Evolutionary conservation across 1,139 yeast genomes (phyloP), one percentile per base, ranked within the genome.

Genomic region (Martiniozyma asiatica): DNA sequence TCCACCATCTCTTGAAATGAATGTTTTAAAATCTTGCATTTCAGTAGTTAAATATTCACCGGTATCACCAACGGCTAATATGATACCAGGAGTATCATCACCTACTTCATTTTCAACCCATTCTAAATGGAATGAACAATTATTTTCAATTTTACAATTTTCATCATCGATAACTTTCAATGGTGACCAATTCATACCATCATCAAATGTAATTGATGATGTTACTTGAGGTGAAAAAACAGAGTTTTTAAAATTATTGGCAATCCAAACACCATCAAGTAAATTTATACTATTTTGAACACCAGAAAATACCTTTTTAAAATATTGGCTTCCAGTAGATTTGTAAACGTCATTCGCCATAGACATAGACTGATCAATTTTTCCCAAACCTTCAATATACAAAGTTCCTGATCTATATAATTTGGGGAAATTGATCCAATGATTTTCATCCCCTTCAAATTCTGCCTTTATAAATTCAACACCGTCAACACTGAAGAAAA

Each of bases 1-100:
- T 14, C 95, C 95, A 22, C 85, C 89, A 53, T 84, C 84, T 38
- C 81, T 64, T 0, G 94, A 80, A 5, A 80, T 47, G 50, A 63
- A 82, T 1, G 85, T 73, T 13, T 58, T 53, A 45, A 60, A 40
- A 4, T 58, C 47, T 0, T 45, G 34, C 9, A 48, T 26, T 15
- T 56, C 53, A 3, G 42, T 36, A 2, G 93, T 76, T 3, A 78
- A 47, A 49, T 62, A 77, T 23, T 56, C 50, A 8, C 79, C 76
- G 8, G 67, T 62, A 31, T 53, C 53, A 25, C 87, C 89, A 18
- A 67, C 50, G 1, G 70, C 82, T 41, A 80, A 44, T 14, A 81
- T 38, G 16, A 84, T 68, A 15, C 87, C 92, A 0, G 94, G 85
- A 2, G 51, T 45, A 3, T 79, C 65, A 50, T 63, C 64, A 12